Base-by-base conservation (phyloP, 176 grass and related monocot genomes). In the Eremochloa ophiuroides region DNA sequence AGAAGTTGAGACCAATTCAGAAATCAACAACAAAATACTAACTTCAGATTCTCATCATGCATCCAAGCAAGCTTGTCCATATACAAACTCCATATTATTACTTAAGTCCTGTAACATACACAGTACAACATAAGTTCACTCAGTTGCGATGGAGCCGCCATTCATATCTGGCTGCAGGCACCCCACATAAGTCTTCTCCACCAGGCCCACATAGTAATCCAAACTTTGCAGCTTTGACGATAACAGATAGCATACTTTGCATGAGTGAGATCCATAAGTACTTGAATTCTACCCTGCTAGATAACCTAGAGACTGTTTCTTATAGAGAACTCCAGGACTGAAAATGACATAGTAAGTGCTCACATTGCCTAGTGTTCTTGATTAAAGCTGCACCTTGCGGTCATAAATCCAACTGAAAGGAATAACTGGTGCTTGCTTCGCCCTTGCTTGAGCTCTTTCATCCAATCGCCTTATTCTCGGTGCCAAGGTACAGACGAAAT, bases 321-420 rank as follows among this genome's bases (percentile, higher is more conserved):
- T 64, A 71, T 34, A 81, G 16, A 80, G 33, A 85, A 69, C 18
- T 30, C 6, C 4, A n/a, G 2, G 38, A 48, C 46, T 56, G 10
- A 47, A 71, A 64, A 51, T 26, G 2, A 78, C 66, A 73, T 41
- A 53, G 25, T 20, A 78, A 77, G 66, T 59, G 28, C 34, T 61
- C 30, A 18, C 23, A 46, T 46, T 59, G 12, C 68, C 33, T 17
- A 9, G 12, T 6, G 48, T 62, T 73, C 31, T 53, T 68, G 10
- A 79, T 94, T 67, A 94, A 69, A 94, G 88, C 66, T 88, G 74
- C 35, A 91, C 88, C 42, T 91, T 81, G 28, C 88, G 85, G 33
- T 81, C 82, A 56, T 88, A 80, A 73, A 94, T 75, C 91, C 91
- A 94, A 59, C 88, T 94, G 86, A 94, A 94, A 40, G 82, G 69